Base-by-base conservation (phyloP, 208 protist genomes). In the Leishmania major region DNA sequence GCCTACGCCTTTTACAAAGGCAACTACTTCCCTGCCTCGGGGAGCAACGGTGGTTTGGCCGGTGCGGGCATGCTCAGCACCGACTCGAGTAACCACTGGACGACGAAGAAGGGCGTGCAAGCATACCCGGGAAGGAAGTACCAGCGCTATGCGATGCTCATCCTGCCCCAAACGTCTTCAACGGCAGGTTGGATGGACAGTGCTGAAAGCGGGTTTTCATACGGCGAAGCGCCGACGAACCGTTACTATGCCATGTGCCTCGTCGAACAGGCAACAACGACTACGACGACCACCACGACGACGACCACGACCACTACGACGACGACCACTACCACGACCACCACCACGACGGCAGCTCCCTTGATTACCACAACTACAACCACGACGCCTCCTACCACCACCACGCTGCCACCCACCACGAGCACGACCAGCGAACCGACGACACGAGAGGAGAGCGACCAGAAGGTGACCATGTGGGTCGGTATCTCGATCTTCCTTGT, bases 401-500 rank as follows among this genome's bases (percentile, higher is more conserved):
- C 78, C 22, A 82, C 69, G 19, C 80, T 60, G 25, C 49, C 10
- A 4, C 57, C 81, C 22, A 15, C 28, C 35, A 77, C 70, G 28
- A 77, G 35, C 13, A 17, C 64, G 0, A 59, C 64, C 19, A 59
- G 7, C n/a, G 51, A 45, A n/a, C 11, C 72, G 19, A 13, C 3
- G 51, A 15, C 60, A 10, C 25, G 28, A n/a, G 51, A 8, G 49
- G 35, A 22, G 2, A 28, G 17, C 49, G 19, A 35, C 17, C 35
- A 45, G 5, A 84, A 72, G 15, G 51, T 80, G n/a, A 72, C 75
- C 11, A 69, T 72, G 69, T 80, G 70, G 75, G 47, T 73, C 49
- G 76, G 81, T 49, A 80, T 84, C 35, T 67, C 81, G 8, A 71
- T 84, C 13, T 60, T 64, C 7, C 71, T 77, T 28, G 57, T 77